Evolutionary conservation across 768 basidiomycete genomes (phyloP).

Genomic region (Auricularia sp.): DNA sequence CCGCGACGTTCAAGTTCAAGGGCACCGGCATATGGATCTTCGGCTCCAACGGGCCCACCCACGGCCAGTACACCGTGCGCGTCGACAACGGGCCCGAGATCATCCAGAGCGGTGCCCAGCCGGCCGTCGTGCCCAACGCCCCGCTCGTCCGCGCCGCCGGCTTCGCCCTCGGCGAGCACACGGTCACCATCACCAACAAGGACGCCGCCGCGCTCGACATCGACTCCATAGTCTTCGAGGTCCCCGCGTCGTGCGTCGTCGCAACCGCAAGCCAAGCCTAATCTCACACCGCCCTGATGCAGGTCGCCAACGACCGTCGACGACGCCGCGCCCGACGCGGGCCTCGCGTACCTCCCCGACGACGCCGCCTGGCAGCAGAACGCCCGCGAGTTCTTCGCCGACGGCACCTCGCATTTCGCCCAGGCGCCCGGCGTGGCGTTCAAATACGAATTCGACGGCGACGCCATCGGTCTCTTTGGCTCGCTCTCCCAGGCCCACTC

Average conservation of each 20-base stretch:
- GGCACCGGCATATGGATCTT: slow-evolving; percentile 47
- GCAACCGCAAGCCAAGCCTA: slow-evolving; percentile 11
- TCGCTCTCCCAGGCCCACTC: slow-evolving; percentile 43
- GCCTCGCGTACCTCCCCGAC: slow-evolving; percentile 29
- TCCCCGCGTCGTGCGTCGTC: slow-evolving; percentile 11
- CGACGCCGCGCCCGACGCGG: slow-evolving; percentile 26
- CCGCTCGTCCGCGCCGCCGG: slow-evolving; percentile 34
- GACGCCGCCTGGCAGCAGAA: slow-evolving; percentile 28
- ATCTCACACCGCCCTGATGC: background rate
- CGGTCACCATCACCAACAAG: slow-evolving; percentile 32
- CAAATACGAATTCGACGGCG: slow-evolving; percentile 36
- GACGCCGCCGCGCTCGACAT: slow-evolving; percentile 32
- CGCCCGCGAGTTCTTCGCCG: slow-evolving; percentile 20
- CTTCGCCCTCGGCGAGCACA: slow-evolving; percentile 36
- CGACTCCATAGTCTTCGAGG: slow-evolving; percentile 36
- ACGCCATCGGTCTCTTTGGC: slow-evolving; percentile 45
- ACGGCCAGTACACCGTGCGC: slow-evolving; percentile 35
- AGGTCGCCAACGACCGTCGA: slow-evolving; percentile 22
- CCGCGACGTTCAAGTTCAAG: slow-evolving; percentile 39
- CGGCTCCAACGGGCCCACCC: slow-evolving; percentile 34
- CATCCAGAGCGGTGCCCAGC: slow-evolving; percentile 25
- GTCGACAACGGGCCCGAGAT: slow-evolving; percentile 33
- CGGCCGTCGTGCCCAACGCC: slow-evolving; percentile 23
- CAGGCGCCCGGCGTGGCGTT: slow-evolving; percentile 29
- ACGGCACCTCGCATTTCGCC: slow-evolving; percentile 35